These are phyloP conservation scores for Fusarium hainanense DNA, from an alignment of 2,329 filamentous ascomycete genomes.

Conservation along the genomic window DNA sequence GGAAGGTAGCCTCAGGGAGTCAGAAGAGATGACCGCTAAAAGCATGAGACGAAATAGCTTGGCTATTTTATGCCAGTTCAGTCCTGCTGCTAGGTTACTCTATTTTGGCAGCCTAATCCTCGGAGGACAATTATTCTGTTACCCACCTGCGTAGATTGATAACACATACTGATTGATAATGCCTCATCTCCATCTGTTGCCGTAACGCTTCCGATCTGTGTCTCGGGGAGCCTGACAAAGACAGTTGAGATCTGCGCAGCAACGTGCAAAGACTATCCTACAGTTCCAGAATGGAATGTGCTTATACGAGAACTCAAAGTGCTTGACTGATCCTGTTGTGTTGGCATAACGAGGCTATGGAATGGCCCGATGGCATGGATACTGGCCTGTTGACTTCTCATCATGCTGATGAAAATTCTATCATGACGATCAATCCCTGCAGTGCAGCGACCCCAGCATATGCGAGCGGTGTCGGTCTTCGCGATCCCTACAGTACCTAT, in stretches of 20 bases:
- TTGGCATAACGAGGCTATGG: neutral
- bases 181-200: conserved; percentile 30
- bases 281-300: neutral
- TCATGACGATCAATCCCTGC: neutral
- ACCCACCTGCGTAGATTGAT: conserved; percentile 34
- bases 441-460: neutral
- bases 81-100: too few relatives aligned
- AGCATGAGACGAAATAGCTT: too few relatives aligned
- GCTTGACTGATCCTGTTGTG: neutral
- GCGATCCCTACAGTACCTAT: neutral
- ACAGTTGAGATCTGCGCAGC: neutral
- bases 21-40: too few relatives aligned
- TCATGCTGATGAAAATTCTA: neutral
- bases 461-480: neutral
- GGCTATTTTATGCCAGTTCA: neutral
- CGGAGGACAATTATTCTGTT: too few relatives aligned
- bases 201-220: neutral
- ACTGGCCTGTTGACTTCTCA: neutral
- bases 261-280: neutral
- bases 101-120: too few relatives aligned
- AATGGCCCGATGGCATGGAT: neutral
- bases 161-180: conserved; percentile 44
- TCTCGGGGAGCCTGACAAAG: neutral
- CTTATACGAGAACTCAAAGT: neutral
- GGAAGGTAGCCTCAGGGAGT: neutral